Evolutionary conservation across 768 basidiomycete genomes (phyloP).

Genomic region (Phlebiopsis gigantea): DNA sequence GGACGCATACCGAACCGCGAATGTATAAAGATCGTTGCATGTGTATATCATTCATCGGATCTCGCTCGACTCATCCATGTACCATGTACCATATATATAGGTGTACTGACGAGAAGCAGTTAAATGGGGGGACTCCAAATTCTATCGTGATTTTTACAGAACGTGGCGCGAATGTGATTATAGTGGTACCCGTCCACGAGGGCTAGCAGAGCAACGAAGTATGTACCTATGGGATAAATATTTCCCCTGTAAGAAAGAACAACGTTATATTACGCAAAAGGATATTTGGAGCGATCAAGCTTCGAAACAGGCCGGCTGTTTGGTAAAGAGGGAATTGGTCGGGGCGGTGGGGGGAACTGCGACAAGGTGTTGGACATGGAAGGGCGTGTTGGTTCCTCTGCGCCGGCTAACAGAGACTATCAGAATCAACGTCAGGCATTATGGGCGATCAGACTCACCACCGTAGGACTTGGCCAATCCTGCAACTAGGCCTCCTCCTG

Average conservation of each 20-base stretch:
- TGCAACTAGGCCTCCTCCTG: neutral
- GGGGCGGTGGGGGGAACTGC: constrained; percentile 29
- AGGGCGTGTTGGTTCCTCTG: constrained; percentile 6
- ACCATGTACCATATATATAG: neutral
- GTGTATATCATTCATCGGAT: neutral
- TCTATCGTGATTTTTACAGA: too few species aligned
- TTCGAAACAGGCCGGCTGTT: constrained; percentile 20
- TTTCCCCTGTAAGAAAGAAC: neutral
- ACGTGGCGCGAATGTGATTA: neutral
- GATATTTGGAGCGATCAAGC: constrained; percentile 27
- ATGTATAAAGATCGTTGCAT: neutral
- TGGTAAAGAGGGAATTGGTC: constrained; percentile 16
- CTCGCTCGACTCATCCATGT: neutral
- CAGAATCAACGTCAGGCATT: neutral
- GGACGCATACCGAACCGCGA: too few species aligned
- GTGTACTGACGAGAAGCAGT: too few species aligned
- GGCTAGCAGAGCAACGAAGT: neutral
- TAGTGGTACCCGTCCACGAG: neutral
- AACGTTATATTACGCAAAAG: constrained; percentile 19
- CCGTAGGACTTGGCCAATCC: constrained; percentile 4
- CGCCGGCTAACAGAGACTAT: neutral
- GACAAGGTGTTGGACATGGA: constrained; percentile 24
- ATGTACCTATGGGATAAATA: neutral
- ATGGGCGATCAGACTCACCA: neutral
- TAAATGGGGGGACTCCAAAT: too few species aligned